Evolutionary conservation across 306 rosid genomes (phyloP).

Genomic region (Castanea sativa): DNA sequence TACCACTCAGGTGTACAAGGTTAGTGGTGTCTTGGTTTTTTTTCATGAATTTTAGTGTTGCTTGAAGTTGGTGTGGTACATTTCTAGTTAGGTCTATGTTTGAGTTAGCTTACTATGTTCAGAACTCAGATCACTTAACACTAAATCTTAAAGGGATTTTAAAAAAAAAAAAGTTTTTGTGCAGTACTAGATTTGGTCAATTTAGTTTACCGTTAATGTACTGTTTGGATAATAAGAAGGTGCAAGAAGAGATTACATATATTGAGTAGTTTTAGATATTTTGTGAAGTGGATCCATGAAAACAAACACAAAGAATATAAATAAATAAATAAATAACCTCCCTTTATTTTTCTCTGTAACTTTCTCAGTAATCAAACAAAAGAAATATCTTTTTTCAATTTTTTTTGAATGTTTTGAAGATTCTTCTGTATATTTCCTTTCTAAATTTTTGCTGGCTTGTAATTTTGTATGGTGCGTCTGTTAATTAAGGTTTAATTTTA

Average conservation of each 20-base stretch:
- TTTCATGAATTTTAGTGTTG: background rate
- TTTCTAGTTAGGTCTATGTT: slow-evolving; percentile 9
- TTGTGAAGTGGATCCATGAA: background rate
- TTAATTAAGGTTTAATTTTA: background rate
- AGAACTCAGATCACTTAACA: background rate
- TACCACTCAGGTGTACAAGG: slow-evolving; percentile 94
- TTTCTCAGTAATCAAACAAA: too few species aligned
- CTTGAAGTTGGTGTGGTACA: background rate
- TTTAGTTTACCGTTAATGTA: background rate
- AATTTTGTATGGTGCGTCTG: background rate
- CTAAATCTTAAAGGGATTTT: background rate
- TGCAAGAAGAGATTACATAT: background rate
- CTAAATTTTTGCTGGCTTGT: background rate
- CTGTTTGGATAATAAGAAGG: slow-evolving; percentile 21
- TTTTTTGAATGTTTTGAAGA: background rate
- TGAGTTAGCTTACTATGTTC: background rate
- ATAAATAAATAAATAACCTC: too few species aligned
- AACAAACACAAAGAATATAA: too few species aligned
- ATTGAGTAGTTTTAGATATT: background rate
- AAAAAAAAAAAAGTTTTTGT: background rate
- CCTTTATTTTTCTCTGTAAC: too few species aligned
- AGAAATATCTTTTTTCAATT: too few species aligned
- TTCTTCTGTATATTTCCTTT: background rate
- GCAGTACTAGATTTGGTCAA: background rate
- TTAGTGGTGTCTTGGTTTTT: slow-evolving; percentile 8